phyloP scores from a whole-genome alignment of 202 grass and related monocot species.

The Digitaria exilis region DNA sequence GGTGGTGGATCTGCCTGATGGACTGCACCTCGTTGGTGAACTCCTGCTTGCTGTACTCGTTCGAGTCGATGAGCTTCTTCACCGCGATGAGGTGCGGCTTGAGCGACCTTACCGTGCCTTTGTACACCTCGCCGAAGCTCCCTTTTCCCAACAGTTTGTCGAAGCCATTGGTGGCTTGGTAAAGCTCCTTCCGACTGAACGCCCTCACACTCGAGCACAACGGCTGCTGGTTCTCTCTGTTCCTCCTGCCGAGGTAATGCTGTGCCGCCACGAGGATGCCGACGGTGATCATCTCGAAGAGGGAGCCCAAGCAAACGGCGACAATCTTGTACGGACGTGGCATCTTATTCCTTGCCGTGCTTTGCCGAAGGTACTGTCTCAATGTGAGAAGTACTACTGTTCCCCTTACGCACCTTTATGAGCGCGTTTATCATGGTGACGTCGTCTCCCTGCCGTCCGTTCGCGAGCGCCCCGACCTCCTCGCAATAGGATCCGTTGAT shows the following conservation, averaged over 20 bases:
- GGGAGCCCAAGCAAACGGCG: background rate
- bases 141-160: constrained; percentile 35
- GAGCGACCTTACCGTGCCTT: too few relatives aligned
- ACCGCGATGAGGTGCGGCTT: constrained; percentile 15
- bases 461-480: background rate
- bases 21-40: too few relatives aligned
- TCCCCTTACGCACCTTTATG: constrained; percentile 14
- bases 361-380: background rate
- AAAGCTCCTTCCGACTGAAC: too few relatives aligned
- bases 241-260: background rate
- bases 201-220: constrained; percentile 11
- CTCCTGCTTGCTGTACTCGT: too few relatives aligned
- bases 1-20: too few relatives aligned
- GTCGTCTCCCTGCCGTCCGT: constrained; percentile 2
- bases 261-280: background rate
- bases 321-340: background rate
- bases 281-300: background rate
- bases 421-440: background rate
- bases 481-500: background rate
- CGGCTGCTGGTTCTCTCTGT: background rate
- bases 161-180: constrained; percentile 54
- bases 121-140: too few relatives aligned
- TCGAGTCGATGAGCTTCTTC: constrained; percentile 50
- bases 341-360: background rate
- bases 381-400: too few relatives aligned